Conservation (phyloP, 169 alveolate genomes). For the Eimeria mitis region DNA sequence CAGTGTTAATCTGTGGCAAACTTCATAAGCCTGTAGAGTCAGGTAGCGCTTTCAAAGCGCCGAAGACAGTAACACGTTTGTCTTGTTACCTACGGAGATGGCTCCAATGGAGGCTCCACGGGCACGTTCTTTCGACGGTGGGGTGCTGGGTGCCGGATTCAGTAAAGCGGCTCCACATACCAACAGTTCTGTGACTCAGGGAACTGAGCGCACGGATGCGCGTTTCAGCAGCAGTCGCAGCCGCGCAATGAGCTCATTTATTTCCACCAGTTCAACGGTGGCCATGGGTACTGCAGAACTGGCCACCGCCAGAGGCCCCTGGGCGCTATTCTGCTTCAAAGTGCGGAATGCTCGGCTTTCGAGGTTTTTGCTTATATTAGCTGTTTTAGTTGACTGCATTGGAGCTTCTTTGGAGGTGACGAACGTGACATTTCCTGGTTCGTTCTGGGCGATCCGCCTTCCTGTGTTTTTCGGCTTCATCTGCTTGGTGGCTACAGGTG, state of each 20-base stretch:
- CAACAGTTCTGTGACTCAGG: conserved; percentile 47
- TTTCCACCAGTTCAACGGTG: conserved; percentile 27
- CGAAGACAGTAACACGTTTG: neutral
- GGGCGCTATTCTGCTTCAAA: conserved; percentile 58
- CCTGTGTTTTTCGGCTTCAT: conserved; percentile 28
- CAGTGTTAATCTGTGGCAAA: neutral
- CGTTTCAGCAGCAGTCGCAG: conserved; percentile 64
- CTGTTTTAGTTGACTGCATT: conserved; percentile 52
- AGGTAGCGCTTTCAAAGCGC: neutral
- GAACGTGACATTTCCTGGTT: conserved; percentile 5
- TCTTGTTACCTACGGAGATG: neutral
- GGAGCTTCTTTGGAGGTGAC: conserved; percentile 34
- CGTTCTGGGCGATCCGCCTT: conserved; percentile 1
- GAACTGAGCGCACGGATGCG: conserved; percentile 52
- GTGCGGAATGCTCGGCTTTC: conserved; percentile 49
- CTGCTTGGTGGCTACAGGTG: conserved; percentile 30
- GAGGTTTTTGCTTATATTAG: conserved; percentile 23
- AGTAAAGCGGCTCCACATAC: neutral
- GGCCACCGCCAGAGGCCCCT: conserved; percentile 56
- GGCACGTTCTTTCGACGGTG: neutral
- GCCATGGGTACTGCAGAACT: conserved; percentile 17
- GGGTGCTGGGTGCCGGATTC: neutral
- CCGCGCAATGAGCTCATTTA: conserved; percentile 63
- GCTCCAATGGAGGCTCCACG: conserved; percentile 7
- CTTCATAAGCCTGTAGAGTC: neutral